phyloP scores from a whole-genome alignment of 2,329 filamentous ascomycete species.

The Cadophora sp. region DNA sequence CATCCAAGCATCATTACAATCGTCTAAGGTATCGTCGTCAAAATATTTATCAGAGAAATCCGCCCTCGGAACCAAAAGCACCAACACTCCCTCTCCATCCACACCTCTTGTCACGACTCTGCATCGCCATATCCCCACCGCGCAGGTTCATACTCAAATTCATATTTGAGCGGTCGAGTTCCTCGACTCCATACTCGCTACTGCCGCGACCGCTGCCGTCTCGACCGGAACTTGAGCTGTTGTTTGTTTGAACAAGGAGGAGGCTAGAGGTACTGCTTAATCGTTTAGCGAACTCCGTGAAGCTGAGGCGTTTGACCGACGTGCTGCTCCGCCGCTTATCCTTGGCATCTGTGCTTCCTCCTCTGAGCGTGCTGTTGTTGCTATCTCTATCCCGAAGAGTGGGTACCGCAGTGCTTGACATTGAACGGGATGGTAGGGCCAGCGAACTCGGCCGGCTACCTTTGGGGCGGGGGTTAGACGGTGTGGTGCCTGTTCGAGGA shows the following conservation, averaged over 20 bases:
- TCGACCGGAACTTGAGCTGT: slow-evolving; percentile 41
- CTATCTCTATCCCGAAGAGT: slow-evolving; percentile 33
- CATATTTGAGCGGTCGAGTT: background rate
- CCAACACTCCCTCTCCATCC: slow-evolving; percentile 64
- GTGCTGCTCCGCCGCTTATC: slow-evolving; percentile 59
- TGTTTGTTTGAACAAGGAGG: slow-evolving; percentile 64
- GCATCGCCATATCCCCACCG: slow-evolving; percentile 15
- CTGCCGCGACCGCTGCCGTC: slow-evolving; percentile 37
- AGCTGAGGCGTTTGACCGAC: slow-evolving; percentile 64
- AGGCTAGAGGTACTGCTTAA: slow-evolving; percentile 67
- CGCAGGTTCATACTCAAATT: slow-evolving; percentile 11
- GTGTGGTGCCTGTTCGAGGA: slow-evolving; percentile 39
- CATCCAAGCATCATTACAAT: slow-evolving; percentile 16
- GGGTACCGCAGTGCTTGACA: slow-evolving; percentile 37
- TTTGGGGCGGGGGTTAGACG: slow-evolving; percentile 26
- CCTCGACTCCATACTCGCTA: slow-evolving; percentile 36
- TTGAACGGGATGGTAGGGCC: slow-evolving; percentile 40
- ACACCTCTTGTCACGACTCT: slow-evolving; percentile 51
- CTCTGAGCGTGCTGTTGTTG: slow-evolving; percentile 30
- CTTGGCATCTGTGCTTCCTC: slow-evolving; percentile 30
- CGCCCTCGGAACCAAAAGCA: slow-evolving; percentile 60
- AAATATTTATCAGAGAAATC: slow-evolving; percentile 54
- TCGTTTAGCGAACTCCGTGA: slow-evolving; percentile 66
- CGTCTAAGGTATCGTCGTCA: slow-evolving; percentile 10
- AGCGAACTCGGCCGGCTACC: slow-evolving; percentile 40